Evolutionary conservation across 139 green algal genomes (phyloP), one percentile per base, ranked within the genome.

Genomic region (Tetradesmus lagerheimii): DNA sequence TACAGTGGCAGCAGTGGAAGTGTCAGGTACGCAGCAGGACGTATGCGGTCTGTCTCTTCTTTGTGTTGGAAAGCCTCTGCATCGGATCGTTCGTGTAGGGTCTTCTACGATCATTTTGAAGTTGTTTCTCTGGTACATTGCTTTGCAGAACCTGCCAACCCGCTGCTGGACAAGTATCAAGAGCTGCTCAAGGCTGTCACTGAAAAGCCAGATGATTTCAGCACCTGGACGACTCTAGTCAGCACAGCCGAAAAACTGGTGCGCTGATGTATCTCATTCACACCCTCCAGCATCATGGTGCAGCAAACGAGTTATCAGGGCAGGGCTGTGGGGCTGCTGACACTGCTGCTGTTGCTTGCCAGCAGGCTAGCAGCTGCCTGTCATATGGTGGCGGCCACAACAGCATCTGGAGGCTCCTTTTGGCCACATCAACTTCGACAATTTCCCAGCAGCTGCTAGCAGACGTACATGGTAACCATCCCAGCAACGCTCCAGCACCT

Each of bases 131-230:
- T 71, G 20, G n/a, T 71, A 31, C 0, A 31, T 31, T 12, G 2
- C n/a, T n/a, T 9, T 47, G 41, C 85, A 84, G 71, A 85, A 6
- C 82, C 71, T 14, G 31, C 18, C 2, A 91, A 93, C 87, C 90
- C 90, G 11, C 82, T 89, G 45, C 25, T 93, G 8, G 79, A 89
- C n/a, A 87, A 67, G 29, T 93, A 88, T 77, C 86, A 92, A 18
- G 83, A 94, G 67, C 75, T 91, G 4, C 93, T 88, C 85, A 57
- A 89, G 37, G 81, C 57, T 15, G 96, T 96, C 12, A 93, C 91
- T 47, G 93, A 91, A 16, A 93, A 94, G 53, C 92, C 96, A 5
- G 88, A 89, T 23, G 95, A 98, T 75, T 98, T 98, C 81, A 92
- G 89, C 27, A 91, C 90, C 9, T 98, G 95, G 96, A 96, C 94